phyloP scores from a whole-genome alignment of 345 rosid genomes.

The Camelina neglecta region DNA sequence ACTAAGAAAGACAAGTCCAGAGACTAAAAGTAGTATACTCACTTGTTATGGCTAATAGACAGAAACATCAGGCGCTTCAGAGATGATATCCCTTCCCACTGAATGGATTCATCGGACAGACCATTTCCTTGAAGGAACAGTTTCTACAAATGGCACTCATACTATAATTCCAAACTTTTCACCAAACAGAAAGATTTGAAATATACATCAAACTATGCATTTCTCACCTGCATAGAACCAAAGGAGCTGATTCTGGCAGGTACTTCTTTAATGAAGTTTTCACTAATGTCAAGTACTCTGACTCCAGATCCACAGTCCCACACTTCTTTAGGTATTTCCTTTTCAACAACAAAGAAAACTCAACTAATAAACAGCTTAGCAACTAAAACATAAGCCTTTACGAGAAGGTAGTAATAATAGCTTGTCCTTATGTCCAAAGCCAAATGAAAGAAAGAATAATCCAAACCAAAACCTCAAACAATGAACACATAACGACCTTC shows the following conservation, averaged over 20 bases:
- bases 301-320: constrained; percentile 67
- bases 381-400: background rate
- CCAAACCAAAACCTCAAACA: constrained; percentile 13
- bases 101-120: constrained; percentile 63
- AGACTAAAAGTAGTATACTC: constrained; percentile 37
- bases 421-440: constrained; percentile 16
- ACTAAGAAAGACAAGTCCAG: background rate
- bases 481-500: constrained; percentile 1
- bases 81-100: constrained; percentile 70
- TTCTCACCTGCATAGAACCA: constrained; percentile 50
- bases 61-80: constrained; percentile 63
- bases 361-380: constrained; percentile 8
- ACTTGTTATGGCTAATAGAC: constrained; percentile 74
- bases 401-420: background rate
- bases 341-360: constrained; percentile 29
- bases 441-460: background rate
- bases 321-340: constrained; percentile 80
- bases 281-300: constrained; percentile 70
- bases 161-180: background rate
- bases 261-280: constrained; percentile 61
- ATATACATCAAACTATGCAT: background rate
- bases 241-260: constrained; percentile 61
- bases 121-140: constrained; percentile 66
- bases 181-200: background rate
- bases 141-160: constrained; percentile 60